phyloP scores from a whole-genome alignment of 2,329 filamentous ascomycete species.

The Talaromyces verruculosus region DNA sequence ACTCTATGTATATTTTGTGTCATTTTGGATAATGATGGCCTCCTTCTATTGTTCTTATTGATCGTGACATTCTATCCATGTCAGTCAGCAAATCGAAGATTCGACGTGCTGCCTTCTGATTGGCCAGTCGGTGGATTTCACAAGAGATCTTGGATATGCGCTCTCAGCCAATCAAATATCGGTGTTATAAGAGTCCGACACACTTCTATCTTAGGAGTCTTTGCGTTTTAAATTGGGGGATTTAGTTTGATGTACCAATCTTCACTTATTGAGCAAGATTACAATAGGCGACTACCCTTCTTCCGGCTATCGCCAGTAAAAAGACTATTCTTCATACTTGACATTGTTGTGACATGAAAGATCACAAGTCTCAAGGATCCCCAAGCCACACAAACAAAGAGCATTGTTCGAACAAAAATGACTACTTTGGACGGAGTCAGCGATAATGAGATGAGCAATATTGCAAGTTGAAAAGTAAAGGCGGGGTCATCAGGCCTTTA shows the following conservation, averaged over 20 bases:
- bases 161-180: slow-evolving; percentile 2
- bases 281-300: background rate
- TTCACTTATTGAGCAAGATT: background rate
- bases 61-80: background rate
- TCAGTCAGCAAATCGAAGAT: background rate
- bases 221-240: background rate
- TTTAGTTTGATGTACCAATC: background rate
- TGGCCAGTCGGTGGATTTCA: background rate
- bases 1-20: background rate
- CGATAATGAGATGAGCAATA: background rate
- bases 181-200: background rate
- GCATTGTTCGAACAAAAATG: background rate
- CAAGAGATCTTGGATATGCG: background rate
- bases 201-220: background rate
- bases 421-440: background rate
- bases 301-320: background rate
- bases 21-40: background rate
- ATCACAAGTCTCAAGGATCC: background rate
- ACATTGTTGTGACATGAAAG: background rate
- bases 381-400: background rate
- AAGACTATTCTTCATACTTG: background rate
- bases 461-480: background rate
- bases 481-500: background rate
- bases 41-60: background rate
- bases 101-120: background rate